Evolutionary conservation across 345 rosid genomes (phyloP).

Genomic region (Eucalyptus regnans): DNA sequence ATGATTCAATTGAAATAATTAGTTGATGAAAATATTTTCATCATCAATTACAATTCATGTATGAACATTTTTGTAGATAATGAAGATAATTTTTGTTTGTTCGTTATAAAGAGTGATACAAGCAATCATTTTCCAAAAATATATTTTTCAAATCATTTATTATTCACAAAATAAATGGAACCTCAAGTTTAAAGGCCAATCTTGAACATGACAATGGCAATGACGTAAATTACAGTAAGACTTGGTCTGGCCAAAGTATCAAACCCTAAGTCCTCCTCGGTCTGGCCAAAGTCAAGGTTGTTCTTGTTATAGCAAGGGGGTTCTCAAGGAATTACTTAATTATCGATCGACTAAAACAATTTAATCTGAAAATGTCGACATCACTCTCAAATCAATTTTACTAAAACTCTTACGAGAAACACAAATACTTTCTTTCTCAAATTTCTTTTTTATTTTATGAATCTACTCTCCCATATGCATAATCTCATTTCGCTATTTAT

Average conservation of each 20-base stretch:
- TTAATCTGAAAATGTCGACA: rapidly evolving
- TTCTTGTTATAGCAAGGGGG: not conserved
- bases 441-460: rapidly evolving
- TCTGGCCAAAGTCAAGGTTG: not conserved
- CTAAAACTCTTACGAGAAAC: not conserved
- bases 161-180: not conserved
- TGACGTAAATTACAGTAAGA: not conserved
- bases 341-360: not conserved
- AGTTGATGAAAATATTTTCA: not conserved
- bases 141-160: not conserved
- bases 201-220: not conserved
- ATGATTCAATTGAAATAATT: not conserved
- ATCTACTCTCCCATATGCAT: rapidly evolving
- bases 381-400: not conserved
- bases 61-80: rapidly evolving
- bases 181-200: not conserved
- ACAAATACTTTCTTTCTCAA: not conserved
- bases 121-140: rapidly evolving
- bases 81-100: rapidly evolving
- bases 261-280: not conserved
- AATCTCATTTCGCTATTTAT: not conserved
- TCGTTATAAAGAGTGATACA: rapidly evolving
- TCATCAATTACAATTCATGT: rapidly evolving
- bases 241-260: too few species aligned
- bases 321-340: not conserved